Conservation (phyloP, 306 rosid species). For the Cucurbita maxima region DNA sequence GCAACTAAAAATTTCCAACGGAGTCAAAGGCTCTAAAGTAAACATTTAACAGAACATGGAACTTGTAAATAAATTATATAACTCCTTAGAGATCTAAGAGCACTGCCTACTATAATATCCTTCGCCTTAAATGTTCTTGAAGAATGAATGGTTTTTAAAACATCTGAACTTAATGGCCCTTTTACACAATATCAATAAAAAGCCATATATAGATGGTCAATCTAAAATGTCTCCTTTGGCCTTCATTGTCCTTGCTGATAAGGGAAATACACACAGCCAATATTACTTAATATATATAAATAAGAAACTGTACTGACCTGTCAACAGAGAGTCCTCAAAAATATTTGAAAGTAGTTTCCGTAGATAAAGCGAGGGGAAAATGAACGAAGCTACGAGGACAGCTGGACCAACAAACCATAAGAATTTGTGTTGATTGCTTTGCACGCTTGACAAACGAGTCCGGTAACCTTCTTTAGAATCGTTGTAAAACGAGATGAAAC, state of each 20-base stretch:
- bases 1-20: not conserved
- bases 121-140: not conserved
- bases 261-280: not conserved
- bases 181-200: not conserved
- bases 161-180: not conserved
- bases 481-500: slow-evolving; percentile 66
- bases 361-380: slow-evolving; percentile 83
- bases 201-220: not conserved
- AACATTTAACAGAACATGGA: not conserved
- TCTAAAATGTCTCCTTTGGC: not conserved
- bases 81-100: not conserved
- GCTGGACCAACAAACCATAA: slow-evolving; percentile 84
- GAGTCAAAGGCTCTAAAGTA: not conserved
- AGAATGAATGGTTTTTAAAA: not conserved
- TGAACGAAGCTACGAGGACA: slow-evolving; percentile 82
- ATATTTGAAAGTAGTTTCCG: slow-evolving; percentile 59
- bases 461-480: slow-evolving; percentile 34
- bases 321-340: slow-evolving; percentile 89
- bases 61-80: not conserved
- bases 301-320: slow-evolving; percentile 40
- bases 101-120: not conserved
- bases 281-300: not conserved
- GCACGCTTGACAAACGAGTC: slow-evolving; percentile 20
- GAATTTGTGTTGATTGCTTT: slow-evolving; percentile 35
- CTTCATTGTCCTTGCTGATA: not conserved